Conservation (phyloP, 1,284 basidiomycete genomes). For the Moesziomyces aphidis region DNA sequence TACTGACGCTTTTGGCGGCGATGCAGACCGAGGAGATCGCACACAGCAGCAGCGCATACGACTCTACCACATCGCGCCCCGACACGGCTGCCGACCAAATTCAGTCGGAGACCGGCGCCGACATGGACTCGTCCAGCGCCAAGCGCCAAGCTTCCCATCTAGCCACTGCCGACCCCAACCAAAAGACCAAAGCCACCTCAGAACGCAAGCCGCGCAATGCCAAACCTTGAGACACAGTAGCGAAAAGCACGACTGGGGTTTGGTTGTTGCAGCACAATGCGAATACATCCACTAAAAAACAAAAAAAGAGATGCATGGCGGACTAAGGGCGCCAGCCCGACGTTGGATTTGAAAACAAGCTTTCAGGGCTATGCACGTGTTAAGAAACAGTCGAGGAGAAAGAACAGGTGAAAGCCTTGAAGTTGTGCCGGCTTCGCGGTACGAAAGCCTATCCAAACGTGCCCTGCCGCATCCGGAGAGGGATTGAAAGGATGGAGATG, state of each 20-base stretch:
- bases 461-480: conserved; percentile 30
- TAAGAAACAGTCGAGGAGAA: conserved; percentile 15
- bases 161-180: conserved; percentile 4
- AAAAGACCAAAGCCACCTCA: not conserved
- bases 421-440: not conserved
- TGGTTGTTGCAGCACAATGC: conserved; percentile 17
- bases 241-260: conserved; percentile 13
- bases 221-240: not conserved
- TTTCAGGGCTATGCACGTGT: not conserved
- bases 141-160: conserved; percentile 9
- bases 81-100: conserved; percentile 15
- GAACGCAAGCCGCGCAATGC: conserved; percentile 6
- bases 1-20: no score
- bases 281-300: conserved; percentile 38
- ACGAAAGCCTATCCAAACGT: conserved; percentile 28
- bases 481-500: not conserved
- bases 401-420: conserved; percentile 1
- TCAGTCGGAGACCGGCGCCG: conserved; percentile 19
- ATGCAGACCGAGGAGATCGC: conserved; percentile 45
- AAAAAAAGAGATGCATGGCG: conserved; percentile 21
- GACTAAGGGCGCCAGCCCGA: conserved; percentile 56
- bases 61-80: conserved; percentile 16
- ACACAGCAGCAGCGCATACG: conserved; percentile 29
- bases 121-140: conserved; percentile 16
- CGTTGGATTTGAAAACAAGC: conserved; percentile 26